Evolutionary conservation across 495 filamentous ascomycete species (phyloP), one percentile per base, ranked within the genome.

Genomic region (Amniculicola lignicola): DNA sequence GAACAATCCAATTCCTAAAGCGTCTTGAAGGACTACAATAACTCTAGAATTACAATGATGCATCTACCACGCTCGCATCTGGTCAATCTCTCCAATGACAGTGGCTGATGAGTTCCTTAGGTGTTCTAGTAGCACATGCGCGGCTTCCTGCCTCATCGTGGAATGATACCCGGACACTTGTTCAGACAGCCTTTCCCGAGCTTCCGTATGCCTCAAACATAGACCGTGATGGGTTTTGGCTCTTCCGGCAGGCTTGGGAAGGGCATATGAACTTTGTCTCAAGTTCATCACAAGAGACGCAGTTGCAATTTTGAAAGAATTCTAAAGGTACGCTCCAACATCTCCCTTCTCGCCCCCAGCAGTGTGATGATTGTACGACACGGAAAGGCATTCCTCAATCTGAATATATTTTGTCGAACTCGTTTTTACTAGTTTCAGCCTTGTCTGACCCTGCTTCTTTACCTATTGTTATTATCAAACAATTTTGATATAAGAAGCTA

Each of bases 301-400:
- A 33, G 29, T 7, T 33, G n/a, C 29, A 33, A n/a, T 33, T n/a
- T 33, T n/a, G 29, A 7, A 7, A n/a, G n/a, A 7, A 33, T 7
- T 33, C n/a, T 40, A 83, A 87, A 86, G 84, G 82, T 85, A 83
- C 57, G 76, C 9, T 69, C 24, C 12, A 36, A 35, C 61, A 69
- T 67, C 61, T 56, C 45, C 53, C 60, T 62, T 29, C 48, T 56
- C 60, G 57, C 51, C 57, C 63, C 50, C 54, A 64, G 67, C 79
- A 73, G 67, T 61, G 75, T 93, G 86, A 93, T 96, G 89, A 96
- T 82, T 72, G 81, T 78, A 75, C 76, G 79, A 90, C 84, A 85
- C 50, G 82, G 82, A 85, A 82, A 89, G 88, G 90, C 88, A 95
- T 95, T 95, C 90, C 90, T 96, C 90, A 85, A 87, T 78, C 90